phyloP scores from a whole-genome alignment of 192 early-diverging fungal species.

The Piromyces finnis region DNA sequence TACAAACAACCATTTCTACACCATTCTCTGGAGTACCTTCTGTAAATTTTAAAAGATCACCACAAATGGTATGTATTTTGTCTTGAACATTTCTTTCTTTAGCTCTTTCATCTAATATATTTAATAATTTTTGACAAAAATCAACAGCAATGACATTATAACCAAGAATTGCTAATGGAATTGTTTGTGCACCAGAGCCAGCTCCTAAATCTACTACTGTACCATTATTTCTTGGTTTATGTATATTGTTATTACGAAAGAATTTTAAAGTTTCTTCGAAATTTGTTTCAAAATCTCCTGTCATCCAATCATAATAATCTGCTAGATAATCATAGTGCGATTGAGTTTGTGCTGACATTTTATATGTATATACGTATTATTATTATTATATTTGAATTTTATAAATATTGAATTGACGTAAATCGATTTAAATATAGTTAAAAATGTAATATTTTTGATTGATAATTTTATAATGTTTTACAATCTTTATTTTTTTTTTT shows the following conservation, averaged over 20 bases:
- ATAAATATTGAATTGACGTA: too few species aligned
- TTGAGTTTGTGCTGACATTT: background rate
- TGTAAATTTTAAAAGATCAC: constrained; percentile 10
- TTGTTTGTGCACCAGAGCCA: constrained; percentile 13
- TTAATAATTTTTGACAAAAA: constrained; percentile 4
- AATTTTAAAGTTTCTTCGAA: constrained; percentile 1
- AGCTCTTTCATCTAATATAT: constrained; percentile 4
- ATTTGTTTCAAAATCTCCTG: constrained; percentile 7
- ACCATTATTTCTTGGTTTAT: background rate
- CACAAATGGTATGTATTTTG: constrained; percentile 1
- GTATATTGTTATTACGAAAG: background rate
- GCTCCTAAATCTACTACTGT: constrained; percentile 11
- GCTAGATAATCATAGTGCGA: constrained; percentile 1
- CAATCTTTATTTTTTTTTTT: too few species aligned
- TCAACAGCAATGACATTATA: constrained; percentile 9
- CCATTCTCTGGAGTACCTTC: background rate
- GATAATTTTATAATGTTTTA: too few species aligned
- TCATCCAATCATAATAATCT: constrained; percentile 16
- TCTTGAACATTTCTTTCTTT: background rate
- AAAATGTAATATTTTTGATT: too few species aligned
- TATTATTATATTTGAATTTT: background rate
- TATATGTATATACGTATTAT: background rate
- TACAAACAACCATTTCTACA: constrained; percentile 11
- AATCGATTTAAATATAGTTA: too few species aligned
- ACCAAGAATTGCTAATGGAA: constrained; percentile 5